Evolutionary conservation across 805 yeast species (phyloP).

Genomic region (Wickerhamiella nectarea): DNA sequence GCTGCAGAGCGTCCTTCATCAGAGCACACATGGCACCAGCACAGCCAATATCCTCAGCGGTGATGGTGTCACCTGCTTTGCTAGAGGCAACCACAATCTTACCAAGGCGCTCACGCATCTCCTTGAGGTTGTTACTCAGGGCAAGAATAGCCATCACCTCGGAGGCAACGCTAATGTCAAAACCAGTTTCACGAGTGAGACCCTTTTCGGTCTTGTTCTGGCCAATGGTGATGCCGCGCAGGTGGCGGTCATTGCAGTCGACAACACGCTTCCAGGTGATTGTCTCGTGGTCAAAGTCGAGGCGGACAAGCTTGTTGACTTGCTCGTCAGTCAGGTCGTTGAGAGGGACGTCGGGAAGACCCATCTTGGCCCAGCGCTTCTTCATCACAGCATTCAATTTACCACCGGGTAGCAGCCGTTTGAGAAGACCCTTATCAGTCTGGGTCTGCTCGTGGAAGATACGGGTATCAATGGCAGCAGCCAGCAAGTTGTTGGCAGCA

Average conservation of each 20-base stretch:
- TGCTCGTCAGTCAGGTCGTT: constrained; percentile 68
- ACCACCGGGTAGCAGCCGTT: constrained; percentile 72
- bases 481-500: constrained; percentile 83
- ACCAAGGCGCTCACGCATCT: constrained; percentile 80
- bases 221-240: constrained; percentile 81
- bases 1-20: constrained; percentile 89
- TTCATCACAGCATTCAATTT: constrained; percentile 72
- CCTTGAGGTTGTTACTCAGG: constrained; percentile 58
- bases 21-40: constrained; percentile 94
- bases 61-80: constrained; percentile 61
- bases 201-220: constrained; percentile 90
- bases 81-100: constrained; percentile 79
- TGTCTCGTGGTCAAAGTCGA: constrained; percentile 79
- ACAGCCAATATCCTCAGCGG: constrained; percentile 87
- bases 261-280: constrained; percentile 89
- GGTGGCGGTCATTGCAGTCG: constrained; percentile 85
- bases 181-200: constrained; percentile 71
- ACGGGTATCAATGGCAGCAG: constrained; percentile 95
- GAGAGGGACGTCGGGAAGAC: constrained; percentile 56
- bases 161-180: constrained; percentile 92
- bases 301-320: constrained; percentile 56
- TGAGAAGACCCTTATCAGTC: constrained; percentile 64
- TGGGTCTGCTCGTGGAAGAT: constrained; percentile 90
- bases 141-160: constrained; percentile 96
- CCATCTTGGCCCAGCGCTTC: constrained; percentile 62